Evolutionary conservation across 2,329 filamentous ascomycete genomes (phyloP).

Genomic region (Fusarium clavum): DNA sequence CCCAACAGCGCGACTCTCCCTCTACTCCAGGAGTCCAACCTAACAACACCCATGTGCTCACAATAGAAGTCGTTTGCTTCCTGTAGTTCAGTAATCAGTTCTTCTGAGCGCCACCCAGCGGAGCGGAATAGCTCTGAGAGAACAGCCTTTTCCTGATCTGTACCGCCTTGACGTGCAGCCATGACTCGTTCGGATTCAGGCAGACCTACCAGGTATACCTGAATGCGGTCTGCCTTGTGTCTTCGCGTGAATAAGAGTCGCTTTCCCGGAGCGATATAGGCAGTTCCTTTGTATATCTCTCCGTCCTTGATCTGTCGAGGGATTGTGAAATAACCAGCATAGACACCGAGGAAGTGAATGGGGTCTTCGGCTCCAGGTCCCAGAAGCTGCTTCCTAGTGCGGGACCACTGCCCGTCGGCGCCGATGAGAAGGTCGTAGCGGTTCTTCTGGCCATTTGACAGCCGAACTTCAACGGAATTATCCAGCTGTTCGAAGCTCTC

Average conservation of each 20-base stretch:
- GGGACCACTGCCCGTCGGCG: conserved; percentile 66
- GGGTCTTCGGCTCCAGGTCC: conserved; percentile 41
- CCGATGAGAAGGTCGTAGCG: conserved; percentile 65
- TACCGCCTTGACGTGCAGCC: background rate
- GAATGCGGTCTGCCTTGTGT: background rate
- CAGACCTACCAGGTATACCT: background rate
- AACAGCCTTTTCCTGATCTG: background rate
- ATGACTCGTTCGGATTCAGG: background rate
- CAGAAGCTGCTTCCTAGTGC: conserved; percentile 58
- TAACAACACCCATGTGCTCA: background rate
- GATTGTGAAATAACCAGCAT: conserved; percentile 48
- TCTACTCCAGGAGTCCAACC: conserved; percentile 55
- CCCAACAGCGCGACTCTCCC: conserved; percentile 64
- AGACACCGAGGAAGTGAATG: conserved; percentile 44
- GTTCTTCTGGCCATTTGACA: conserved; percentile 57
- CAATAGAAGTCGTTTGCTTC: conserved; percentile 60
- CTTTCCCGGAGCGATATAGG: conserved; percentile 34
- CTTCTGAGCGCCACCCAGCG: background rate
- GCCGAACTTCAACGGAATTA: conserved; percentile 51
- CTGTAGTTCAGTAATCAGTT: conserved; percentile 4
- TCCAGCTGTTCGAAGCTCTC: conserved; percentile 49
- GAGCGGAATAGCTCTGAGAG: background rate
- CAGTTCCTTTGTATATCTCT: background rate
- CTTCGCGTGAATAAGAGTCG: conserved; percentile 45
- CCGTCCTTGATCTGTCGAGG: background rate